phyloP scores from a whole-genome alignment of 352 stramenopile genomes.

The Pythium pyrilobum region DNA sequence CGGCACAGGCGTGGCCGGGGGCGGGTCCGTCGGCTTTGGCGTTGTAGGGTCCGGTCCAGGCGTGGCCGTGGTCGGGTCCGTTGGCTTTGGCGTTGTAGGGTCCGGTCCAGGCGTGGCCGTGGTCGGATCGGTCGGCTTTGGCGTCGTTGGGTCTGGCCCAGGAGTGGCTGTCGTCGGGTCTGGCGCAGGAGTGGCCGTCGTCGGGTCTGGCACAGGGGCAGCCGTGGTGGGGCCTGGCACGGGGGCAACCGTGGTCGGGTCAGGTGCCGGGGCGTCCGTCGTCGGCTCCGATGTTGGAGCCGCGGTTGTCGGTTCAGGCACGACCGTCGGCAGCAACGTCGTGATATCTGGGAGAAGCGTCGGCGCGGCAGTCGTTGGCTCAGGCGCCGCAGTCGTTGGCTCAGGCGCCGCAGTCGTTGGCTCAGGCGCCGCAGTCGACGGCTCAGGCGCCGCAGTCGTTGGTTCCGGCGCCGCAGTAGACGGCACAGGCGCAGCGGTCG shows the following conservation, averaged over 20 bases:
- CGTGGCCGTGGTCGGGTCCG: background rate
- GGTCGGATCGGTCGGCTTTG: background rate
- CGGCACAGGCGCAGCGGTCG: background rate
- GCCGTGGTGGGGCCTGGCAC: background rate
- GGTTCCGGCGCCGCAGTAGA: background rate
- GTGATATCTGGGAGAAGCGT: background rate
- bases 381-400: conserved; percentile 1
- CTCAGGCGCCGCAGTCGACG: background rate
- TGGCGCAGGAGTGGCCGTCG: background rate
- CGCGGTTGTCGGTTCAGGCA: background rate
- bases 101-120: background rate
- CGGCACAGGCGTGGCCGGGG: background rate
- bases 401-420: background rate
- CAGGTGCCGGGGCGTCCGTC: background rate
- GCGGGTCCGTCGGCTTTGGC: background rate
- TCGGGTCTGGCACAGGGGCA: background rate
- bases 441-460: background rate
- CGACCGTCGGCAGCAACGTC: background rate
- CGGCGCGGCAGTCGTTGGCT: background rate
- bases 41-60: background rate
- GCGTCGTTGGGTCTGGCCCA: background rate
- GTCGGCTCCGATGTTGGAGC: background rate
- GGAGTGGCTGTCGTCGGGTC: background rate
- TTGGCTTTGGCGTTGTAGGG: background rate
- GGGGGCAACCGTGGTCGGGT: background rate